These are phyloP conservation scores for Fennellomyces sp. DNA, from an alignment of 371 early-diverging fungal species.

Conservation along the genomic window DNA sequence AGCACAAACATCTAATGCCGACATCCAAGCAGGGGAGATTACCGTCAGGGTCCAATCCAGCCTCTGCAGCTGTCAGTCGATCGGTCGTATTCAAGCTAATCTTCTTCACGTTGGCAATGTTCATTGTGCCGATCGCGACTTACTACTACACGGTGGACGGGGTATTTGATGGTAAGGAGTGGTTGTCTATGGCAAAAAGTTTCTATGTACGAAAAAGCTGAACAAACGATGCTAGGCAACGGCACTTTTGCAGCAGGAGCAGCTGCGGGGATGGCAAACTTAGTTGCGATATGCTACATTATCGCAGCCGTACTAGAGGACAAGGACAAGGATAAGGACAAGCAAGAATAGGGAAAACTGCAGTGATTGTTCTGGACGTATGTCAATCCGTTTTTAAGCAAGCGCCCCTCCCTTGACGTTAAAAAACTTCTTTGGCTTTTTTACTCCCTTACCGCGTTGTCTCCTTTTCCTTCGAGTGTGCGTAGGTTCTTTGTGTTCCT, in stretches of 20 bases:
- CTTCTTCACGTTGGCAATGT: conserved; percentile 13
- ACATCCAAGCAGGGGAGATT: conserved; percentile 4
- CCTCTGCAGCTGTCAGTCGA: conserved; percentile 10
- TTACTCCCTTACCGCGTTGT: not conserved
- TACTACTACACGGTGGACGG: conserved; percentile 16
- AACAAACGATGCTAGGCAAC: conserved; percentile 30
- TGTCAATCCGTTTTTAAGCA: not conserved
- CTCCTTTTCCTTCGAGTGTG: not conserved
- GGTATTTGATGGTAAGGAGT: conserved; percentile 4
- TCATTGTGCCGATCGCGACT: conserved; percentile 16
- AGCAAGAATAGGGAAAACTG: conserved; percentile 15
- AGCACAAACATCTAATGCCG: too few relatives aligned
- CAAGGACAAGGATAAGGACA: conserved; percentile 12
- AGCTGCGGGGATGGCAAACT: conserved; percentile 47
- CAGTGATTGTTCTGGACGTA: not conserved
- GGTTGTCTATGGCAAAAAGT: not conserved
- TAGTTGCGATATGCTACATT: conserved; percentile 46
- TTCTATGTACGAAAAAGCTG: not conserved
- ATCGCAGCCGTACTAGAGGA: conserved; percentile 47
- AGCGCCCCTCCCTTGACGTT: not conserved
- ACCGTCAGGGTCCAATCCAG: not conserved
- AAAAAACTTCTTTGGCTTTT: not conserved
- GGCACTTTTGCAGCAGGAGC: conserved; percentile 52
- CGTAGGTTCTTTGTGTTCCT: not conserved
- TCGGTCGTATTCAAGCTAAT: conserved; percentile 20